These are phyloP conservation scores for Ceriops tagal DNA, from an alignment of 345 rosid species.

Conservation along the genomic window DNA sequence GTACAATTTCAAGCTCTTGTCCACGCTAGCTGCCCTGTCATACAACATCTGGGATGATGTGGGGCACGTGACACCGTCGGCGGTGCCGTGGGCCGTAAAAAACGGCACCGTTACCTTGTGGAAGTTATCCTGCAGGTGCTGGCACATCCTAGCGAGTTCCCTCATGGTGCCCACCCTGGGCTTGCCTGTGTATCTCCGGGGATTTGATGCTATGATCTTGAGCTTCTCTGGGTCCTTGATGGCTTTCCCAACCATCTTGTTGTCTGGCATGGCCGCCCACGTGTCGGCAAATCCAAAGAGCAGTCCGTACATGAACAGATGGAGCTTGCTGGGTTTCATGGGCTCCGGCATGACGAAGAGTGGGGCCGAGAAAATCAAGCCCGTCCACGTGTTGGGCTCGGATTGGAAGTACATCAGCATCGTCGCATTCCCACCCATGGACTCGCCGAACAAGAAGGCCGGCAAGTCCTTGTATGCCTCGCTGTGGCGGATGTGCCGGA, in stretches of 20 bases:
- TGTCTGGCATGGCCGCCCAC: slow-evolving; percentile 92
- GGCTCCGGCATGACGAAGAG: slow-evolving; percentile 84
- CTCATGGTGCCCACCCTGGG: slow-evolving; percentile 97
- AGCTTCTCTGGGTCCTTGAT: slow-evolving; percentile 75
- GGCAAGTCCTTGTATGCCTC: slow-evolving; percentile 73
- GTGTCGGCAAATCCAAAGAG: slow-evolving; percentile 91
- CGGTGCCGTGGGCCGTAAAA: slow-evolving; percentile 72
- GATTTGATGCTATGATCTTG: slow-evolving; percentile 81
- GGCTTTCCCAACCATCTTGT: slow-evolving; percentile 83
- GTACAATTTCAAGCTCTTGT: slow-evolving; percentile 76
- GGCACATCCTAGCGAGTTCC: slow-evolving; percentile 67
- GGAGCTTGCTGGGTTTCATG: slow-evolving; percentile 79
- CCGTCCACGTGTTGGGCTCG: slow-evolving; percentile 71
- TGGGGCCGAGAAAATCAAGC: slow-evolving; percentile 93
- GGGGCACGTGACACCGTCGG: slow-evolving; percentile 78
- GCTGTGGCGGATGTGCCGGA: slow-evolving; percentile 66
- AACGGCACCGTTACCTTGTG: slow-evolving; percentile 55
- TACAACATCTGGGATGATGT: slow-evolving; percentile 66
- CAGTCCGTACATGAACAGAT: slow-evolving; percentile 66
- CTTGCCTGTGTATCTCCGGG: slow-evolving; percentile 72
- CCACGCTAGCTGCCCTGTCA: slow-evolving; percentile 67
- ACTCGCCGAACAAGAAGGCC: slow-evolving; percentile 83
- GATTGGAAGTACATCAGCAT: slow-evolving; percentile 94
- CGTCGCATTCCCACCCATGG: slow-evolving; percentile 85
- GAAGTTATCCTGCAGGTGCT: slow-evolving; percentile 76